phyloP scores from a whole-genome alignment of 2,329 filamentous ascomycete species.

The Lachnellula suecica region DNA sequence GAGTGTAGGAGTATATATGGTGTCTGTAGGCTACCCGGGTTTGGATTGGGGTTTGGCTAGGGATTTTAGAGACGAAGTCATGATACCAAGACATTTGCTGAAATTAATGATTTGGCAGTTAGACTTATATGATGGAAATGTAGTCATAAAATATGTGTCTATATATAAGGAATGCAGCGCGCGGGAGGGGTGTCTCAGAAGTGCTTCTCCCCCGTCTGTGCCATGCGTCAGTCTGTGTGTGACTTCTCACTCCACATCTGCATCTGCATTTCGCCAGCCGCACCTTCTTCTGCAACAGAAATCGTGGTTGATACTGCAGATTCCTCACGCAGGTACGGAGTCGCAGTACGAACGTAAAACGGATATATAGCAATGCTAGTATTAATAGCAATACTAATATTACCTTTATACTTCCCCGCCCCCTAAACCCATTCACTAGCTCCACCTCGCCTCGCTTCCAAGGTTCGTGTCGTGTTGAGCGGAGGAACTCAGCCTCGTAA shows the following conservation, averaged over 20 bases:
- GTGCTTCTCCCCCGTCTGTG: not conserved
- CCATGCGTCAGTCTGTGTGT: not conserved
- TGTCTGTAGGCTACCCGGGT: not conserved
- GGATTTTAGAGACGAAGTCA: not conserved
- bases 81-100: slow-evolving; percentile 3
- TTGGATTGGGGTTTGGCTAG: not conserved
- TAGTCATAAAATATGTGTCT: too few relatives aligned
- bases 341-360: too few relatives aligned
- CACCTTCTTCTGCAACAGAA: not conserved
- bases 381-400: too few relatives aligned
- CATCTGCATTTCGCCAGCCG: not conserved
- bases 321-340: too few relatives aligned
- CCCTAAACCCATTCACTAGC: too few relatives aligned
- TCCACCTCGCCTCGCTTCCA: too few relatives aligned
- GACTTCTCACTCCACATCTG: not conserved
- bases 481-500: too few relatives aligned
- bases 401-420: too few relatives aligned
- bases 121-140: not conserved
- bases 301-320: not conserved
- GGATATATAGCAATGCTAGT: too few relatives aligned
- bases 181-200: not conserved
- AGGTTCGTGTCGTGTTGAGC: too few relatives aligned
- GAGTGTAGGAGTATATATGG: not conserved
- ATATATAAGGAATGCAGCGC: too few relatives aligned
- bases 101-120: not conserved